Percentiles rank a stretch among this genome's conserved stretches.
Conservation (phyloP, 352 stramenopile species). For the Phytophthora capsici region DNA sequence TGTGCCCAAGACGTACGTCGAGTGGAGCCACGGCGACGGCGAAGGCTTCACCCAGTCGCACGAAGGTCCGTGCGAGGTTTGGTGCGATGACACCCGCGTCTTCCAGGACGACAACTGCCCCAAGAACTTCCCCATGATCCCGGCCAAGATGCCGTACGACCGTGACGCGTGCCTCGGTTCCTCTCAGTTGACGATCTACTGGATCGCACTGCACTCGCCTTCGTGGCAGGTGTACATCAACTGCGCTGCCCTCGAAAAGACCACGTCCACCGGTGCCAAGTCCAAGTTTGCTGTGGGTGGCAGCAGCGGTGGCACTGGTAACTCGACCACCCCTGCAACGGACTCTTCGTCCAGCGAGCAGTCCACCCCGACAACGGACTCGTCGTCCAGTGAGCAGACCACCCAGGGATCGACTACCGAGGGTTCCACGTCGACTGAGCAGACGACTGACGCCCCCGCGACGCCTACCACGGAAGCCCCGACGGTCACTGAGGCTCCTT, state of each 20-base stretch:
- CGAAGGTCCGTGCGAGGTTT: constrained; percentile 52
- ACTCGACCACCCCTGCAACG: constrained; percentile 20
- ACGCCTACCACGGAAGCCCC: constrained; percentile 13
- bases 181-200: constrained; percentile 40
- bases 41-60: constrained; percentile 46
- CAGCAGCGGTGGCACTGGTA: constrained; percentile 7
- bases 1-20: constrained; percentile 33
- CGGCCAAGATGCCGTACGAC: constrained; percentile 49
- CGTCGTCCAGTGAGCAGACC: constrained; percentile 5
- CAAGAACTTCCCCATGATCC: constrained; percentile 27
- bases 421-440: constrained; percentile 12
- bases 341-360: constrained; percentile 23
- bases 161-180: constrained; percentile 35
- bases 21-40: constrained; percentile 31
- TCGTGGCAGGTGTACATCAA: constrained; percentile 60
- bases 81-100: constrained; percentile 49
- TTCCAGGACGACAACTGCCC: constrained; percentile 50
- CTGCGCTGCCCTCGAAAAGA: constrained; percentile 36
- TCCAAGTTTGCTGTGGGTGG: constrained; percentile 34
- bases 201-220: constrained; percentile 47
- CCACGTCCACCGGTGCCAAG: constrained; percentile 28
- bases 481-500: constrained; percentile 16
- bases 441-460: constrained; percentile 9
- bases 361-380: constrained; percentile 8
- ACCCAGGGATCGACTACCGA: constrained; percentile 10